Conservation (phyloP, 345 rosid genomes). For the Microcos paniculata region DNA sequence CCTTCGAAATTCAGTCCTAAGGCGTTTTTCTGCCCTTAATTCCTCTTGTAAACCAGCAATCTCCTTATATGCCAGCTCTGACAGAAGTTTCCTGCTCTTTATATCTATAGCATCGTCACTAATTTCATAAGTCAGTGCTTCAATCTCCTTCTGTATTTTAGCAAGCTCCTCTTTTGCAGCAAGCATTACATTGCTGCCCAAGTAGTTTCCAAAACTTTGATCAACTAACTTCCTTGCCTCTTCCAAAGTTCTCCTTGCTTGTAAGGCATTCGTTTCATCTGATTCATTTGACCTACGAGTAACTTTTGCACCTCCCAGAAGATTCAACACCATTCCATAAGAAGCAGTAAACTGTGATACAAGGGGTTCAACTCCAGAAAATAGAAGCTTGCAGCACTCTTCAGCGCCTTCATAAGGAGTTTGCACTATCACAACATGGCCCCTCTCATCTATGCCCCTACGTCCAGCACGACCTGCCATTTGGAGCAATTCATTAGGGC, state of each 20-base stretch:
- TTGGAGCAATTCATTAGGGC: constrained; percentile 86
- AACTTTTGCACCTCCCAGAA: constrained; percentile 76
- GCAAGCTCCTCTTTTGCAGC: constrained; percentile 90
- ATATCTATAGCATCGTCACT: constrained; percentile 79
- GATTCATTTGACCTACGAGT: constrained; percentile 56
- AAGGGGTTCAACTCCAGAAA: constrained; percentile 88
- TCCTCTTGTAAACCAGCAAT: constrained; percentile 71
- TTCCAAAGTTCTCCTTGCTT: constrained; percentile 77
- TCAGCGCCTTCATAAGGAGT: constrained; percentile 89
- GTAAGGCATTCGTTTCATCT: constrained; percentile 45
- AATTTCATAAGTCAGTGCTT: constrained; percentile 60
- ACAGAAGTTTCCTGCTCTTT: constrained; percentile 69
- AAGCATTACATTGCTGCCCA: constrained; percentile 88
- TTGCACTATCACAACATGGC: constrained; percentile 83
- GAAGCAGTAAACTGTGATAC: constrained; percentile 97
- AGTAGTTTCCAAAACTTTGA: constrained; percentile 92
- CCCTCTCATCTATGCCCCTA: constrained; percentile 85
- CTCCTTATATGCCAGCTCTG: constrained; percentile 65
- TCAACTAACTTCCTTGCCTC: constrained; percentile 94
- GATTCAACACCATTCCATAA: constrained; percentile 96
- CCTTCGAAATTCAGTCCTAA: constrained; percentile 59
- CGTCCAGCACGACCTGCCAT: constrained; percentile 99
- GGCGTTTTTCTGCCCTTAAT: constrained; percentile 64
- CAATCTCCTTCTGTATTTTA: constrained; percentile 69
- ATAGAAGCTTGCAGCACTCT: constrained; percentile 83